Evolutionary conservation across 2,329 filamentous ascomycete genomes (phyloP), one percentile per base, ranked within the genome.

Genomic region (Colletotrichum sp.): DNA sequence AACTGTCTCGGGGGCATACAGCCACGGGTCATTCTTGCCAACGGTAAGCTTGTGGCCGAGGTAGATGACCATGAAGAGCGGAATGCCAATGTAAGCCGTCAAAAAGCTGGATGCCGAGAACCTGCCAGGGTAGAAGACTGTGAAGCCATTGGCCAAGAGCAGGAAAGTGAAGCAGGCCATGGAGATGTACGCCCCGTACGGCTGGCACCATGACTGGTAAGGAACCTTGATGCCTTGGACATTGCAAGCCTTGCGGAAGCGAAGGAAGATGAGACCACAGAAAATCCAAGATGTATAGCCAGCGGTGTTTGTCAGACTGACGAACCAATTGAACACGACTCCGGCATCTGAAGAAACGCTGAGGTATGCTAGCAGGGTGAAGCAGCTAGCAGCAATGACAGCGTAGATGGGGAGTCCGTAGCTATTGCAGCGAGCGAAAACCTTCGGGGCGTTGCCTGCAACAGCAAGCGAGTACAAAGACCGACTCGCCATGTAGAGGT

Each of bases 81-180:
- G 91, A 65, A 94, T 90, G 9, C 92, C 92, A 21, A 93, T 88
- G 79, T 94, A 94, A 0, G 91, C 88, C 0, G 91, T 93, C n/a
- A 94, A 85, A 80, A 94, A 94, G 64, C 83, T 87, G 24, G 85
- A 86, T 0, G 87, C 87, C 12, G 86, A 88, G 88, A 90, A 94
- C 16, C 90, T 85, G 4, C 86, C 85, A 0, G 90, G 89, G 82
- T 91, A 92, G 82, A 94, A 94, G 6, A 91, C 90, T 36, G 89
- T 88, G 80, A 94, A 94, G 3, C 92, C 92, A 77, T 93, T 94
- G n/a, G 69, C 69, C 3, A 57, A 32, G 10, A 71, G 59, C 12
- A 71, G 28, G 69, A 71, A 71, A 8, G 36, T 32, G 16, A 71
- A 71, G 30, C 39, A 52, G 26, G 36, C 28, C 69, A 64, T 64